Base-by-base conservation (phyloP, 2,329 filamentous ascomycete genomes). In the Fonsecaea pedrosoi region DNA sequence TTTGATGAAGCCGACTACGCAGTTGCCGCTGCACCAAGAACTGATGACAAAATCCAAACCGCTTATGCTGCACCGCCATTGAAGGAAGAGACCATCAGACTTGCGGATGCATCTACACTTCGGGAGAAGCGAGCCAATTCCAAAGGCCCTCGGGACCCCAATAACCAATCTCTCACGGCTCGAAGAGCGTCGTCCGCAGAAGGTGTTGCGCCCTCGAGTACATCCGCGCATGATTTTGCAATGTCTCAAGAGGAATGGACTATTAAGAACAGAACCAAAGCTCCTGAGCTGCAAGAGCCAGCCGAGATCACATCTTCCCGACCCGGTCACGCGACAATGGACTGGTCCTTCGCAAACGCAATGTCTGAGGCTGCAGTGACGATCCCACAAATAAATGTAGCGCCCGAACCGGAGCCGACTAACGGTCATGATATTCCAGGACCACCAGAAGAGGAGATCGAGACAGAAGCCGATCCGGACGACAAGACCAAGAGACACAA, bases 71-170 rank as follows among this genome's bases (percentile, higher is more conserved):
- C 83, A 8, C 80, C 82, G 8, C 68, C 70, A 6, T 50, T 64
- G 58, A 70, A 68, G 65, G 81, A 83, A 55, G 82, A 84, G 37
- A 77, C 78, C 18, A 82, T 85, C 73, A 79, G 85, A 70, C 77
- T 85, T 60, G 79, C 82, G 18, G 79, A 84, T 73, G 78, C 82
- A 6, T 81, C 85, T 50, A 89, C 86, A 0, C 80, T 88, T 61
- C 84, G 82, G 66, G 85, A 86, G 15, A 85, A 83, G 64, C 80
- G 83, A 53, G 81, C 82, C 32, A 84, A 83, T 72, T 78, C 81
- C 60, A 79, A 84, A 55, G 54, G 73, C 74, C 58, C 79, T 75
- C 50, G 78, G 77, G 80, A 79, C 8, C 75, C 73, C 48, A 77
- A 76, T 18, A 74, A 72, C n/a, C 77, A 56, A 72, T 73, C 64